Evolutionary conservation across 768 basidiomycete genomes (phyloP).

Genomic region (Ramaria rubella): DNA sequence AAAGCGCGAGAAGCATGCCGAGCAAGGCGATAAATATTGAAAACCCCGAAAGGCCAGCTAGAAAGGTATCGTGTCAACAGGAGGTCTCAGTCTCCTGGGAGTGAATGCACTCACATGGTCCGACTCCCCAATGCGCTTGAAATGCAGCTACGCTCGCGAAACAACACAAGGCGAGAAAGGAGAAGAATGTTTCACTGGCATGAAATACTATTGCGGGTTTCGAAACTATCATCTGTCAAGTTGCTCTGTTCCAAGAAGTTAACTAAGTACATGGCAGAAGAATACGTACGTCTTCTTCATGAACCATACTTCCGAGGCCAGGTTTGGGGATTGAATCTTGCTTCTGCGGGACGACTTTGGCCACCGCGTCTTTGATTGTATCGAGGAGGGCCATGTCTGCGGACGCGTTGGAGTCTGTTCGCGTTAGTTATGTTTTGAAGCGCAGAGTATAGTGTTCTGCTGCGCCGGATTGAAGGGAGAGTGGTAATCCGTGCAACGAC

Average conservation of each 20-base stretch:
- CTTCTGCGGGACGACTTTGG: constrained; percentile 41
- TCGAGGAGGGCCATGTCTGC: constrained; percentile 59
- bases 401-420: too few species aligned
- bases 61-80: not conserved
- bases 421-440: too few species aligned
- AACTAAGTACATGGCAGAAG: not conserved
- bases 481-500: too few species aligned
- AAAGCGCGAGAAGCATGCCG: constrained; percentile 64
- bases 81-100: not conserved
- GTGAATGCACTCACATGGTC: constrained; percentile 63
- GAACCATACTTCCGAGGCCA: constrained; percentile 1
- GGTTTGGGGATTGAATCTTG: constrained; percentile 14
- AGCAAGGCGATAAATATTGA: constrained; percentile 73
- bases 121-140: constrained; percentile 77
- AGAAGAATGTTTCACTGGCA: constrained; percentile 80
- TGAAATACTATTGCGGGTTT: constrained; percentile 77
- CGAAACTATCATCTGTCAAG: constrained; percentile 73
- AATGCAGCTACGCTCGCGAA: constrained; percentile 86
- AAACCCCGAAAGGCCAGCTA: constrained; percentile 84
- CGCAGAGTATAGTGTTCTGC: too few species aligned
- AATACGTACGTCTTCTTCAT: constrained; percentile 8
- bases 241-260: not conserved
- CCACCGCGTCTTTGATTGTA: constrained; percentile 44
- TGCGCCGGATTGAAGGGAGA: too few species aligned
- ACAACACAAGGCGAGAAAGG: constrained; percentile 87